Base-by-base conservation (phyloP, 768 basidiomycete genomes). In the Megacollybia marginata region DNA sequence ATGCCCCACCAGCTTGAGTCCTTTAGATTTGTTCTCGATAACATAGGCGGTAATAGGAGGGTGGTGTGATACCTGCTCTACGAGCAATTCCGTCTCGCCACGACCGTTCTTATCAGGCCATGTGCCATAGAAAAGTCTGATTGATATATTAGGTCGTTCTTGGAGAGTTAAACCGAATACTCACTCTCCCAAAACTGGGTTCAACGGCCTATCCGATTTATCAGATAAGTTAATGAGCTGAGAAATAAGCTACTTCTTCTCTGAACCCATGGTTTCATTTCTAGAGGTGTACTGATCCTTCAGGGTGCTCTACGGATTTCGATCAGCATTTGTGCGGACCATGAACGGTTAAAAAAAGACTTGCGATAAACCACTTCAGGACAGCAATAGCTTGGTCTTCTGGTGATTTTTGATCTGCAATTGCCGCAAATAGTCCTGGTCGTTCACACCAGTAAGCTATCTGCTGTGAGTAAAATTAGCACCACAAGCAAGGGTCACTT, bases 11-110 rank as follows among this genome's bases (percentile, higher is more conserved):
- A 94, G 76, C 44, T 77, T 68, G 48, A 98, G 62, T 1, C 88
- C 85, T 61, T 90, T 90, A 28, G 72, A 59, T 47, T 78, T 67
- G 71, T 97, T 97, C 68, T 83, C 79, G 57, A 97, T 90, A 64
- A 81, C 76, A 67, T 93, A 95, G 19, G 84, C 90, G 40, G 89
- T 90, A 58, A 90, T 84, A 8, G 88, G 86, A 1, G 88, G 87
- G 61, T 99, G 95, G 62, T 99, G 95, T 18, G 95, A 97, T 44
- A 97, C 95, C 62, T 97, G 93, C 68, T 97, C 93, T 4, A 94
- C 92, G 36, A 88, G 79, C 31, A 97, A 77, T 36, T 76, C 74
- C 3, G 91, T 94, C 63, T 82, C 72, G n/a, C 92, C 92, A 34
- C 86, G 82, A 4, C 79, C 79, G 52, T 76, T 71, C 46, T 69